Percentiles rank a stretch among this genome's conserved stretches.
phyloP scores from a whole-genome alignment of 805 yeast species.

The Barnettozyma wickerhamii region DNA sequence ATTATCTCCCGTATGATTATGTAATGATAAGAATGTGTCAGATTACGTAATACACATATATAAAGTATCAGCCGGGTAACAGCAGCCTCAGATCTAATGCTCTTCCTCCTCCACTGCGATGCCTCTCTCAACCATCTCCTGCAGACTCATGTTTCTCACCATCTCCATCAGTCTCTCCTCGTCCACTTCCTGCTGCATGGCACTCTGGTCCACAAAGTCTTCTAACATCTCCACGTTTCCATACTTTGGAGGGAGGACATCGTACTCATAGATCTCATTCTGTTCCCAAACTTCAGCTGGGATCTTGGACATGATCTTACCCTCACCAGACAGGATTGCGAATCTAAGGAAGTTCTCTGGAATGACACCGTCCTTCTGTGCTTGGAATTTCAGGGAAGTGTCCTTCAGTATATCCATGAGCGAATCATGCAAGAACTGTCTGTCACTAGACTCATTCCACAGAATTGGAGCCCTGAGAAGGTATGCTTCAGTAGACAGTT shows the following conservation, averaged over 20 bases:
- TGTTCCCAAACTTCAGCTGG: slow-evolving; percentile 59
- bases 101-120: neutral
- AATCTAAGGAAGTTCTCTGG: slow-evolving; percentile 65
- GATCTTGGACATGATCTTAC: slow-evolving; percentile 62
- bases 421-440: slow-evolving; percentile 44
- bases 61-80: too few species aligned
- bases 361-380: slow-evolving; percentile 28
- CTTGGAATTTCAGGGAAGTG: slow-evolving; percentile 11
- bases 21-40: too few species aligned
- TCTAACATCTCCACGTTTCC: slow-evolving; percentile 36
- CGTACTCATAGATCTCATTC: slow-evolving; percentile 64
- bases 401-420: slow-evolving; percentile 26
- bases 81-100: too few species aligned
- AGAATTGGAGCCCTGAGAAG: slow-evolving; percentile 47
- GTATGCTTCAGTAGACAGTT: slow-evolving; percentile 53
- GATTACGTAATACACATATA: too few species aligned
- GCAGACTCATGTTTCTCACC: slow-evolving; percentile 24
- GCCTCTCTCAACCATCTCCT: slow-evolving; percentile 14
- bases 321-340: slow-evolving; percentile 67
- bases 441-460: slow-evolving; percentile 47
- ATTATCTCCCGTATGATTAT: too few species aligned
- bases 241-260: slow-evolving; percentile 60
- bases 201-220: slow-evolving; percentile 29
- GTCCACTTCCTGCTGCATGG: slow-evolving; percentile 15
- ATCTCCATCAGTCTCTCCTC: slow-evolving; percentile 25